phyloP scores from a whole-genome alignment of 805 yeast species.

The Cephaloascus fragrans region DNA sequence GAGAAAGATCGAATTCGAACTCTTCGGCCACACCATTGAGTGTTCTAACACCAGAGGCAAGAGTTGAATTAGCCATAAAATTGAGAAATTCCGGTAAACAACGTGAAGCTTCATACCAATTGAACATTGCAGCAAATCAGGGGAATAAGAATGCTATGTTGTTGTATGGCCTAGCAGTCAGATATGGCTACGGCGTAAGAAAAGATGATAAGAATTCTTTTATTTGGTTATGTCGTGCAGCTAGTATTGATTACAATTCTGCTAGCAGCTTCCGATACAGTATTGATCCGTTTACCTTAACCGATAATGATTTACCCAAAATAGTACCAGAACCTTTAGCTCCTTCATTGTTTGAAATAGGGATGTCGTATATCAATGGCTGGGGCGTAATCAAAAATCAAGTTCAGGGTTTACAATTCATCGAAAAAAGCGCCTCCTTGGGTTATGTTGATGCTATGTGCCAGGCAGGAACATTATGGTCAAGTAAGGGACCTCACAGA shows the following conservation, averaged over 20 bases:
- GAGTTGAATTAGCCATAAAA: conserved; percentile 34
- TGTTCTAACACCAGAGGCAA: conserved; percentile 13
- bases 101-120: conserved; percentile 59
- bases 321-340: conserved; percentile 33
- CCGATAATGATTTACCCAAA: conserved; percentile 16
- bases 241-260: conserved; percentile 17
- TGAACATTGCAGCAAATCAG: conserved; percentile 53
- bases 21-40: not conserved
- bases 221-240: conserved; percentile 51
- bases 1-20: not conserved
- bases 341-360: conserved; percentile 52
- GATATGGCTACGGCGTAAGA: conserved; percentile 61
- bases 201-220: conserved; percentile 45
- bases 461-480: conserved; percentile 63
- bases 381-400: conserved; percentile 50
- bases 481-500: conserved; percentile 39
- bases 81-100: conserved; percentile 49
- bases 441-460: conserved; percentile 65
- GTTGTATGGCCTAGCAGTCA: conserved; percentile 55
- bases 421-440: conserved; percentile 56
- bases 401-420: conserved; percentile 41
- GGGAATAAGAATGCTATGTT: conserved; percentile 61
- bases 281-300: conserved; percentile 24
- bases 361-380: conserved; percentile 44
- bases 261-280: conserved; percentile 10